Base-by-base conservation (phyloP, 2,329 filamentous ascomycete species). In the Proliferodiscus dingleyae region DNA sequence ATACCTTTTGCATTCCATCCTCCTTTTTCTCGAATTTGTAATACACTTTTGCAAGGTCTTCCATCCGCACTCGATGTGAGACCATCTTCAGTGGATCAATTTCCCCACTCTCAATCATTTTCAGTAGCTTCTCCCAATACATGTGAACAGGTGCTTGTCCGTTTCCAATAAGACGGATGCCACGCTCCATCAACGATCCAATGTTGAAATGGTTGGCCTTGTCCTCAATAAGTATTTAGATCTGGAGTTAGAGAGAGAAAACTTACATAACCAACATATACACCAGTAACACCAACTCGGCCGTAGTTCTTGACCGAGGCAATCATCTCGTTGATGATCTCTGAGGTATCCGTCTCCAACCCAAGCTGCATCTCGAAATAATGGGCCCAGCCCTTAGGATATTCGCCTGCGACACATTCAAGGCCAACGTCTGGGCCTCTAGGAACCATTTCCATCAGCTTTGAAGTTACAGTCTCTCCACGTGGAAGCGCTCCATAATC, bases 1-100 rank as follows among this genome's bases (percentile, higher is more conserved):
- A 94, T 1, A 93, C 77, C 74, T 95, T 94, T 66, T 94, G 88
- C 74, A 94, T 86, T 3, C 71, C 70, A 56, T 88, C 83, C 49
- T 85, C 74, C 50, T 68, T 70, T 46, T 68, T 70, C 48, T 84
- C 72, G 49, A 85, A 87, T 57, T 74, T 74, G 50, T 71, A 67
- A 57, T 87, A 87, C 0, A 85, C 71, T 58, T 78, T 77, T 46
- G 79, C 81, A 47, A 85, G 73, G 55, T 90, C 85, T 50, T 91
- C 85, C 3, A 94, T 73, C 23, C 76, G 73, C 42, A 89, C 78
- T 10, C 88, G 81, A 64, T 94, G 88, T 6, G 83, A 85, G 1
- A 94, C 71, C 87, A 94, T 94, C 62, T 86, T 81, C 28, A 84
- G 66, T 0, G 87, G 86, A 49, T 94, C 81, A 33, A 94, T 78